Conservation (phyloP, 257 asterid genomes). For the Nicotiana otophora region DNA sequence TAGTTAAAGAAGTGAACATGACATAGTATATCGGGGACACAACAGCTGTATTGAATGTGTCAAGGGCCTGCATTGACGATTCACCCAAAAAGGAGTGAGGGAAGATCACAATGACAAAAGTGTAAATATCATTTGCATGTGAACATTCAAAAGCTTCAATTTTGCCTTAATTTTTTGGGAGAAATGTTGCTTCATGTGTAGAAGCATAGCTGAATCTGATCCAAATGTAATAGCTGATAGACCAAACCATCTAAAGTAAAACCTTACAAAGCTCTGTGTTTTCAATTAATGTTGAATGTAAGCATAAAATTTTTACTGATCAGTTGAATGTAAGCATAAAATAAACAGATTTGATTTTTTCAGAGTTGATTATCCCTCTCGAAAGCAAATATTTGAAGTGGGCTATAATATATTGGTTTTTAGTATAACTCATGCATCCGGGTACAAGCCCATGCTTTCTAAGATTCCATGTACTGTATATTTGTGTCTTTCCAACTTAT, state of each 20-base stretch:
- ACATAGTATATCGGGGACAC: conserved; percentile 95
- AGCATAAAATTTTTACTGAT: too few relatives aligned
- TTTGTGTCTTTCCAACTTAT: background rate
- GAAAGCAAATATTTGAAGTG: background rate
- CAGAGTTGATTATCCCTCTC: background rate
- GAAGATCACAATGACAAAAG: background rate
- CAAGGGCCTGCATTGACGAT: conserved; percentile 76
- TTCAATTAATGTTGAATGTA: background rate
- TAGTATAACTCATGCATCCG: background rate
- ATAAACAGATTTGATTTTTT: background rate
- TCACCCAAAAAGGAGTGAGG: conserved; percentile 14
- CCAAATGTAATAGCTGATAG: background rate
- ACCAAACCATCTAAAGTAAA: background rate
- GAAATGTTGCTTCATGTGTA: background rate
- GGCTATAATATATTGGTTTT: too few relatives aligned
- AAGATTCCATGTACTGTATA: background rate
- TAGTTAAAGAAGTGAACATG: conserved; percentile 93
- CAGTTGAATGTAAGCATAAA: background rate
- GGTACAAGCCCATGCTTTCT: background rate
- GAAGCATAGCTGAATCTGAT: background rate
- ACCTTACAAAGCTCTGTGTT: background rate
- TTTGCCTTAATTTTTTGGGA: background rate
- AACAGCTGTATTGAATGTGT: conserved; percentile 97
- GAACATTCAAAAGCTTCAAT: background rate
- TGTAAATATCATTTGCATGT: background rate